Conservation (phyloP, 1,139 yeast genomes). For the Suhomyces anneliseae region DNA sequence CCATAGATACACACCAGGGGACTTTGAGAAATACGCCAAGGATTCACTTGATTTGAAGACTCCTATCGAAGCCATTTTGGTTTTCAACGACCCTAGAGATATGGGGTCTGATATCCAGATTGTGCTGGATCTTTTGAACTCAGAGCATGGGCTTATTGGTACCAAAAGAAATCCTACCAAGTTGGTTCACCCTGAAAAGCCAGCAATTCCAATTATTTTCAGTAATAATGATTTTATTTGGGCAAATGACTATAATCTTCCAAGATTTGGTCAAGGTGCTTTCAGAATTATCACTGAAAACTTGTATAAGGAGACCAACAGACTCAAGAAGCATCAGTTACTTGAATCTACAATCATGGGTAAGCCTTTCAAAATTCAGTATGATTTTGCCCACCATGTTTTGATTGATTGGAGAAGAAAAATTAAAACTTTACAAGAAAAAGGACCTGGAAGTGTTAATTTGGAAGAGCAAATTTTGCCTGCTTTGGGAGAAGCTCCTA, state of each 20-base stretch:
- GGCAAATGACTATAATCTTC: conserved; percentile 80
- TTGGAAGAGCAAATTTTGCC: conserved; percentile 31
- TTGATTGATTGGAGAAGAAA: conserved; percentile 58
- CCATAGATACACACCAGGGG: conserved; percentile 51
- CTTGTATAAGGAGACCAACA: conserved; percentile 59
- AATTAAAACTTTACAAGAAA: conserved; percentile 1
- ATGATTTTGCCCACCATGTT: conserved; percentile 78
- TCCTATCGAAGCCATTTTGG: conserved; percentile 75
- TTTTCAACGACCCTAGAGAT: conserved; percentile 90
- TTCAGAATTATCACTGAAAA: conserved; percentile 65
- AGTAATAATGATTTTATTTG: conserved; percentile 87
- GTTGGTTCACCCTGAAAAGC: conserved; percentile 30
- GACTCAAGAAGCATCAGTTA: conserved; percentile 34
- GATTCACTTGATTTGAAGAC: conserved; percentile 29
- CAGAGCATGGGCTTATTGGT: conserved; percentile 64
- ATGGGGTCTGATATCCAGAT: conserved; percentile 85
- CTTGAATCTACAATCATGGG: conserved; percentile 70
- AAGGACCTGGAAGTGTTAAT: not conserved
- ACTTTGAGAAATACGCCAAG: conserved; percentile 48
- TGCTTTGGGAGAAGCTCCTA: conserved; percentile 35
- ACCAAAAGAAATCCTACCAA: conserved; percentile 44
- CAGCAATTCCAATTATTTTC: conserved; percentile 77
- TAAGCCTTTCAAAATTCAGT: conserved; percentile 79
- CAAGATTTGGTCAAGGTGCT: conserved; percentile 94
- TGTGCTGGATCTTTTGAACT: conserved; percentile 67